phyloP scores from a whole-genome alignment of 352 stramenopile species.

The Aphanomyces invadans region DNA sequence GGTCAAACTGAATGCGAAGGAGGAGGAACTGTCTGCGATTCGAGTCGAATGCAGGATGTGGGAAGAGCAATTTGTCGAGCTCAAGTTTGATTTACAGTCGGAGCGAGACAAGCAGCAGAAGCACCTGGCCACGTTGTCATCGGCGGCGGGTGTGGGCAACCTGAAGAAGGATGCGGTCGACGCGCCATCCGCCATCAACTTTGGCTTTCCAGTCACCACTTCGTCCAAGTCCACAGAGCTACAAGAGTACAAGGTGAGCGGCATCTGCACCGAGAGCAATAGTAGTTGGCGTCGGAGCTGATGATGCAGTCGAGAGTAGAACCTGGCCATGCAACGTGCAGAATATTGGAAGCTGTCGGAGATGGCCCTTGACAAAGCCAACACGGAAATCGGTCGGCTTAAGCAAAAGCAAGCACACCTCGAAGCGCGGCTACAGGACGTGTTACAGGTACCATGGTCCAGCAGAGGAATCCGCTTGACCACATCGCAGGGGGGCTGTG shows the following conservation, averaged over 20 bases:
- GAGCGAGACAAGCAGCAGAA: too few species aligned
- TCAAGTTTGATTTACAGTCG: constrained; percentile 47
- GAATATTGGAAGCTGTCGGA: constrained; percentile 24
- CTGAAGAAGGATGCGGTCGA: constrained; percentile 14
- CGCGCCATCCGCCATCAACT: background rate
- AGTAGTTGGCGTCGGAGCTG: too few species aligned
- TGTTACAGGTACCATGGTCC: background rate
- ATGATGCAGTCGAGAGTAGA: background rate
- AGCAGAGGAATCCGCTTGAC: too few species aligned
- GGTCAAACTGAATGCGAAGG: constrained; percentile 35
- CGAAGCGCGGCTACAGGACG: background rate
- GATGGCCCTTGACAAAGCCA: constrained; percentile 19
- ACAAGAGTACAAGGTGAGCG: constrained; percentile 19
- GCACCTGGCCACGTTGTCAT: too few species aligned
- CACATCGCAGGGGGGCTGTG: too few species aligned
- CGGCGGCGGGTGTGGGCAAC: background rate
- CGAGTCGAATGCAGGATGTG: constrained; percentile 13
- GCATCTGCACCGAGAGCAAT: too few species aligned
- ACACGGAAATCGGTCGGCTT: constrained; percentile 1
- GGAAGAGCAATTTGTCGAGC: constrained; percentile 33
- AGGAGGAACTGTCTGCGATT: constrained; percentile 30
- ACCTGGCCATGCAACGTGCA: constrained; percentile 12
- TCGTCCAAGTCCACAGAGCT: background rate
- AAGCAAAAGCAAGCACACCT: background rate
- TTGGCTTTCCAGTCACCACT: background rate